These are phyloP conservation scores for Chrysanthemum makinoi DNA, from an alignment of 129 eudicot species.

Conservation along the genomic window DNA sequence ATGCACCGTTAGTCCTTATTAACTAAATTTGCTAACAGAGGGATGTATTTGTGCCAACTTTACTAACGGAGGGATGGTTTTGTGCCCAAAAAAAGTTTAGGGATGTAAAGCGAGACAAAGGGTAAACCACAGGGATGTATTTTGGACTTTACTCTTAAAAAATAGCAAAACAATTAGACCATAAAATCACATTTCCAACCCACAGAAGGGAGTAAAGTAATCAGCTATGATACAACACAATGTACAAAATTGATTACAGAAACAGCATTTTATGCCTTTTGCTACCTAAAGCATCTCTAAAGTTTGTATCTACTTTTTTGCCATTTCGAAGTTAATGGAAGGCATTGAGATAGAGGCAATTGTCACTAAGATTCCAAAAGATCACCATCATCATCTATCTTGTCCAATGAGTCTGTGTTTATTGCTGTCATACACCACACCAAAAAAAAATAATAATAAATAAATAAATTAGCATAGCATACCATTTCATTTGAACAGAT, in stretches of 20 bases:
- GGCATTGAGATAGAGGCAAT: background rate
- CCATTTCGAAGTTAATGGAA: background rate
- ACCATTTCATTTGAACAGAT: constrained; percentile 3
- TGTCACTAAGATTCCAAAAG: constrained; percentile 23
- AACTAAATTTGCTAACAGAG: no score
- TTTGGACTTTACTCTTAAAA: no score
- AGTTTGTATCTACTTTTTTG: constrained; percentile 1
- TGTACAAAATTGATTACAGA: background rate
- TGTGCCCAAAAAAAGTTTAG: no score
- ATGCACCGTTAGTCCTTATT: no score
- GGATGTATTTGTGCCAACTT: no score
- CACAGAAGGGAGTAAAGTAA: background rate
- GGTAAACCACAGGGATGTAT: no score
- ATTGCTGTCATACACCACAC: constrained; percentile 17
- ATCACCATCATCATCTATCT: constrained; percentile 40
- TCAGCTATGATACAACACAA: constrained; percentile 22
- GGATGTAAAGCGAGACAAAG: no score
- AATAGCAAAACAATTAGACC: background rate
- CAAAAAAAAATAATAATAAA: background rate
- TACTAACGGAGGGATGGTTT: no score
- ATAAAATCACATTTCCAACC: constrained; percentile 1
- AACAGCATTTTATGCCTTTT: background rate
- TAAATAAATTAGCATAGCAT: no score
- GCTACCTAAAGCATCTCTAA: constrained; percentile 5
- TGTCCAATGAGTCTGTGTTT: constrained; percentile 36